A percentile compares a stretch with the other conserved stretches of the same genome.
Evolutionary conservation across 106 monocot species (phyloP).

Genomic region (Dioscorea alata): DNA sequence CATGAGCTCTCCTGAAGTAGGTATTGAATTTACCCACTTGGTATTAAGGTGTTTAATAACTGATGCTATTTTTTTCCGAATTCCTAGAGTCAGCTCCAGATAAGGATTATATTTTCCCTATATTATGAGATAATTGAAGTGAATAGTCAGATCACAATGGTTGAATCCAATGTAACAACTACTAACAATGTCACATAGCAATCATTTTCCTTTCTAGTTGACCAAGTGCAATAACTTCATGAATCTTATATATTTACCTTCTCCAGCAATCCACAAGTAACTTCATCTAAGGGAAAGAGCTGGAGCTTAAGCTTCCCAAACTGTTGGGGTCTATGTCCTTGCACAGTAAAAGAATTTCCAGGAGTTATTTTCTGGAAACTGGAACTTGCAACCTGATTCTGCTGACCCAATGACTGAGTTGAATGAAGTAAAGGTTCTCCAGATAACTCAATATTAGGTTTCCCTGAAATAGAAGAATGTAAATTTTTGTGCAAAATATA

Average conservation of each 20-base stretch:
- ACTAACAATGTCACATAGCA: neutral
- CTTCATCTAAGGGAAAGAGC: slow-evolving; percentile 65
- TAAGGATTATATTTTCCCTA: slow-evolving; percentile 65
- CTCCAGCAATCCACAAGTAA: slow-evolving; percentile 34
- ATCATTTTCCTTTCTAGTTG: neutral
- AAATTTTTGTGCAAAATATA: too few species aligned
- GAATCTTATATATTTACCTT: slow-evolving; percentile 31
- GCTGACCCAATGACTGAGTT: slow-evolving; percentile 5
- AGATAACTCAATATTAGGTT: slow-evolving; percentile 1
- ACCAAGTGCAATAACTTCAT: neutral
- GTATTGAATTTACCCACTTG: slow-evolving; percentile 50
- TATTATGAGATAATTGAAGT: neutral
- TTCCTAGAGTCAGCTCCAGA: slow-evolving; percentile 55
- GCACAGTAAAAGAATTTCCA: slow-evolving; percentile 3
- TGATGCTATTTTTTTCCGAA: slow-evolving; percentile 66
- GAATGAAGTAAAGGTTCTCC: slow-evolving; percentile 11
- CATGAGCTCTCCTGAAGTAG: slow-evolving; percentile 43
- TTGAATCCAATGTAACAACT: neutral
- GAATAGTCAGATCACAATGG: neutral
- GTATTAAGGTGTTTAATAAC: slow-evolving; percentile 56
- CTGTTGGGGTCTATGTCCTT: slow-evolving; percentile 6
- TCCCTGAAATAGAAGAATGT: slow-evolving; percentile 14
- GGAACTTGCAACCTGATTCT: slow-evolving; percentile 2
- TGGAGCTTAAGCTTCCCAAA: slow-evolving; percentile 55
- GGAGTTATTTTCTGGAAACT: slow-evolving; percentile 2